phyloP scores from a whole-genome alignment of 805 yeast species.

The Wickerhamomyces strasburgensis region DNA sequence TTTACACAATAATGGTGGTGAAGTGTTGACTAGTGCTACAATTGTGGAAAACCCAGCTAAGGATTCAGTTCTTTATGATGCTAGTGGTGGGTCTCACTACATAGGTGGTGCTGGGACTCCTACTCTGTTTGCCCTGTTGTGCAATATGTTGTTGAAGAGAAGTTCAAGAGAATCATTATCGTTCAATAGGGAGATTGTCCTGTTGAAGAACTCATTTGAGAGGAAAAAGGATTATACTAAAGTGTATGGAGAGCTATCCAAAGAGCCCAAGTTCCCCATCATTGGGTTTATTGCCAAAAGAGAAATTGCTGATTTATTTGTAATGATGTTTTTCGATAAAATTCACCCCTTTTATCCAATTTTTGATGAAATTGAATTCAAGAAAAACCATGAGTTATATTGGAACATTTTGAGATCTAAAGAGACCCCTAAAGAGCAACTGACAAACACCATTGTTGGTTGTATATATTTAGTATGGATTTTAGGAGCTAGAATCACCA shows the following conservation, averaged over 20 bases:
- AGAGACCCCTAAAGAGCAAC: constrained; percentile 1
- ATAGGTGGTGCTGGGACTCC: constrained; percentile 44
- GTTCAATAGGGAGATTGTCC: constrained; percentile 28
- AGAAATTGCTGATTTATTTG: constrained; percentile 33
- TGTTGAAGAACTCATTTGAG: constrained; percentile 16
- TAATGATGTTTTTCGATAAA: constrained; percentile 35
- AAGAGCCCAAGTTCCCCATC: constrained; percentile 33
- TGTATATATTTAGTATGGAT: constrained; percentile 43
- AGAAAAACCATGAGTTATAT: constrained; percentile 31
- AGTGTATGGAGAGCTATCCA: constrained; percentile 11
- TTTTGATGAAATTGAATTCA: constrained; percentile 32
- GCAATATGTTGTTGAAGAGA: constrained; percentile 34
- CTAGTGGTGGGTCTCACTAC: constrained; percentile 42
- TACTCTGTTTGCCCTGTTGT: constrained; percentile 36
- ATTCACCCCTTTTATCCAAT: constrained; percentile 42
- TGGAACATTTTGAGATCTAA: constrained; percentile 26
- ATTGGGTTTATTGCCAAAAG: constrained; percentile 27
- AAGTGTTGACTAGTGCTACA: background rate
- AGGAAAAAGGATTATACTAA: constrained; percentile 10
- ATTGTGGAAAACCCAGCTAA: constrained; percentile 6
- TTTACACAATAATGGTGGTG: background rate
- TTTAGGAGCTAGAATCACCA: constrained; percentile 21
- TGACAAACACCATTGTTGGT: constrained; percentile 29
- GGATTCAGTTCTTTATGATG: constrained; percentile 36
- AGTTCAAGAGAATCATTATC: constrained; percentile 32